phyloP scores from a whole-genome alignment of 2,329 filamentous ascomycete genomes.

The Xylariomycetidae sp. region DNA sequence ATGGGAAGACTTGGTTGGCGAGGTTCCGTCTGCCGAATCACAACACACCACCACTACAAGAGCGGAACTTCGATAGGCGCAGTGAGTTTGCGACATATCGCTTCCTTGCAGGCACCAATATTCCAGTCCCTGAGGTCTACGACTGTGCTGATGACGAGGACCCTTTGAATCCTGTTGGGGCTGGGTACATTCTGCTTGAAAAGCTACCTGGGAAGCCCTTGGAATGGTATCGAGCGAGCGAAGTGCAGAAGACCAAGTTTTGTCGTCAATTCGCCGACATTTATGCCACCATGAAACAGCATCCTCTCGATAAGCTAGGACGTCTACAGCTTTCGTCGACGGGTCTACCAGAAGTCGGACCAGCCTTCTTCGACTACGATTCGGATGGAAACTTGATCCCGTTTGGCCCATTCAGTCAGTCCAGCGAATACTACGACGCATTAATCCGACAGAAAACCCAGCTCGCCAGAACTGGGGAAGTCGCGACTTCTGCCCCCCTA shows the following conservation, averaged over 20 bases:
- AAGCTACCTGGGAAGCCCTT: conserved; percentile 10
- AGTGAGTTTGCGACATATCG: conserved; percentile 12
- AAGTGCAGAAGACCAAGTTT: conserved; percentile 7
- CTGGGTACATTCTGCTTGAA: conserved; percentile 11
- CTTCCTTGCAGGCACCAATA: conserved; percentile 8
- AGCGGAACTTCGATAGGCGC: conserved; percentile 11
- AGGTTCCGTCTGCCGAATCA: conserved; percentile 11
- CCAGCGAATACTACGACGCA: conserved; percentile 9
- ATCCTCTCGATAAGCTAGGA: conserved; percentile 8
- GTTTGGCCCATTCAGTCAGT: conserved; percentile 9
- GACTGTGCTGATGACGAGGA: conserved; percentile 11
- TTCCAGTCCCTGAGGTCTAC: conserved; percentile 10
- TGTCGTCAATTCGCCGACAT: conserved; percentile 10
- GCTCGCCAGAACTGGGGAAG: conserved; percentile 5
- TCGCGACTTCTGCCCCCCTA: conserved; percentile 8
- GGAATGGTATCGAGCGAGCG: conserved; percentile 8
- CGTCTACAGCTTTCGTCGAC: conserved; percentile 10
- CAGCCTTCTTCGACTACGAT: conserved; percentile 11
- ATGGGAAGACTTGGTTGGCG: conserved; percentile 11
- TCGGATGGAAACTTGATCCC: conserved; percentile 10
- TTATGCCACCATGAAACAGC: conserved; percentile 6
- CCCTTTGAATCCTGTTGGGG: conserved; percentile 9
- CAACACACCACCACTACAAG: conserved; percentile 8
- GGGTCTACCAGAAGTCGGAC: conserved; percentile 7
- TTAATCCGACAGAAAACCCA: conserved; percentile 9